Conservation (phyloP, 2,329 filamentous ascomycete species). For the Trichophaea hybrida region DNA sequence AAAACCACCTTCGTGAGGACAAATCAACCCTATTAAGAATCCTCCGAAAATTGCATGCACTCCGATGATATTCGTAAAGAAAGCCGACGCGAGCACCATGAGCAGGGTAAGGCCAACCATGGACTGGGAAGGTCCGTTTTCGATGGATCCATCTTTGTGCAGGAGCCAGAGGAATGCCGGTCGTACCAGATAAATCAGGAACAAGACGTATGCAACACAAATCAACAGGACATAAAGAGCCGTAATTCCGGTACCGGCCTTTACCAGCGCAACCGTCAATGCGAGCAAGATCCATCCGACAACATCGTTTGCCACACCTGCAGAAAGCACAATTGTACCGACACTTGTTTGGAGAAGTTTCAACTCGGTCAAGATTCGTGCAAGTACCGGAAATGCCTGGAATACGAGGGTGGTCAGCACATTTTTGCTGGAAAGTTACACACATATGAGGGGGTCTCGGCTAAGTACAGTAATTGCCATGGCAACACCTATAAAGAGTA, state of each 20-base stretch:
- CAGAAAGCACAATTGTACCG: slow-evolving; percentile 75
- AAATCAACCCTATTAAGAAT: slow-evolving; percentile 78
- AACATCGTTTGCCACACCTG: slow-evolving; percentile 86
- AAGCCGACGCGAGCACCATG: slow-evolving; percentile 62
- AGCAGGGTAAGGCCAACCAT: slow-evolving; percentile 73
- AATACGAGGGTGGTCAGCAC: background rate
- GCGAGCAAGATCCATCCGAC: slow-evolving; percentile 84
- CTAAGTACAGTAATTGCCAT: slow-evolving; percentile 65
- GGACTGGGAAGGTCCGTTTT: slow-evolving; percentile 75
- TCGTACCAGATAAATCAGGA: slow-evolving; percentile 57
- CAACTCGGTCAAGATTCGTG: slow-evolving; percentile 80
- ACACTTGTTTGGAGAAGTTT: slow-evolving; percentile 72
- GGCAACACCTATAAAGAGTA: slow-evolving; percentile 77
- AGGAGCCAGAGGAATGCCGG: slow-evolving; percentile 64
- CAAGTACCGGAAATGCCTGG: slow-evolving; percentile 70
- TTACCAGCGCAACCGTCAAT: slow-evolving; percentile 83
- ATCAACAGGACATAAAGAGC: slow-evolving; percentile 74
- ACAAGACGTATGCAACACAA: slow-evolving; percentile 58
- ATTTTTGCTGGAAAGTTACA: background rate
- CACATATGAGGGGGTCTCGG: slow-evolving; percentile 2
- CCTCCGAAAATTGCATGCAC: slow-evolving; percentile 90
- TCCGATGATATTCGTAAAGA: slow-evolving; percentile 82
- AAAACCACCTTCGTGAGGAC: slow-evolving; percentile 78
- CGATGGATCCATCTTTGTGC: slow-evolving; percentile 57
- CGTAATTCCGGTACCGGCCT: slow-evolving; percentile 65